A percentile compares a stretch with the other conserved stretches of the same genome.
Conservation (phyloP, 768 basidiomycete species). For the Porphyrellus cyaneotinctus region DNA sequence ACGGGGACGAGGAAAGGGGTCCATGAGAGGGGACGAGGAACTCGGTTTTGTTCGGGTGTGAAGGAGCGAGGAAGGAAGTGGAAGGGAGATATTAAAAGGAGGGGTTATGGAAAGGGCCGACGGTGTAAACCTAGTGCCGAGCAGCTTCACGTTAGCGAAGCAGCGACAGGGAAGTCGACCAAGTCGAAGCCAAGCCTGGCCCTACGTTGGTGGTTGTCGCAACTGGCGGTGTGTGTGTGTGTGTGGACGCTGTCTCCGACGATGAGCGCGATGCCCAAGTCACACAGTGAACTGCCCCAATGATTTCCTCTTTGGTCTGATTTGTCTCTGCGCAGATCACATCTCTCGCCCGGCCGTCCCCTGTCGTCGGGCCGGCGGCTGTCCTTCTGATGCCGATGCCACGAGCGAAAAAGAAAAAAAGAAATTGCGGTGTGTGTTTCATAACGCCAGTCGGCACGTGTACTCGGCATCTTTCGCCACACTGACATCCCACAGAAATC, state of each 20-base stretch:
- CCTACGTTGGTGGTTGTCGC: background rate
- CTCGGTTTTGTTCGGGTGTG: background rate
- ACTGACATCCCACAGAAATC: constrained; percentile 4
- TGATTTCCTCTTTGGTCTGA: constrained; percentile 15
- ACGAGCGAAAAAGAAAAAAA: constrained; percentile 7
- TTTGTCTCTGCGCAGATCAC: constrained; percentile 27
- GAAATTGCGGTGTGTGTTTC: background rate
- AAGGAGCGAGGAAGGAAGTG: constrained; percentile 1
- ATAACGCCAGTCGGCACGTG: no score
- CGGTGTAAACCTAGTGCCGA: constrained; percentile 27
- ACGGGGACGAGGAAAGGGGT: constrained; percentile 31
- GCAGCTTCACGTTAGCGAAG: constrained; percentile 24
- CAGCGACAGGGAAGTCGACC: constrained; percentile 15
- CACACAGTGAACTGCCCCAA: background rate
- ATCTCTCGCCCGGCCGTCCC: constrained; percentile 21
- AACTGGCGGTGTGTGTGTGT: background rate
- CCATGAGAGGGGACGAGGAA: constrained; percentile 28
- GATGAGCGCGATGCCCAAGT: constrained; percentile 7
- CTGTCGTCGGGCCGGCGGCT: constrained; percentile 35
- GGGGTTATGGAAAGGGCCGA: constrained; percentile 23
- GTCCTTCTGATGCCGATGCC: constrained; percentile 27
- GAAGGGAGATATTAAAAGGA: constrained; percentile 24
- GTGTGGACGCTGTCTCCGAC: constrained; percentile 4
- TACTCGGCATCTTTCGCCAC: constrained; percentile 18
- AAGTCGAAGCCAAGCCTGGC: constrained; percentile 4